Percentiles rank a stretch among this genome's conserved stretches.
These are phyloP conservation scores for Ceratocystis ficicola DNA, from an alignment of 2,329 filamentous ascomycete species.

Conservation along the genomic window DNA sequence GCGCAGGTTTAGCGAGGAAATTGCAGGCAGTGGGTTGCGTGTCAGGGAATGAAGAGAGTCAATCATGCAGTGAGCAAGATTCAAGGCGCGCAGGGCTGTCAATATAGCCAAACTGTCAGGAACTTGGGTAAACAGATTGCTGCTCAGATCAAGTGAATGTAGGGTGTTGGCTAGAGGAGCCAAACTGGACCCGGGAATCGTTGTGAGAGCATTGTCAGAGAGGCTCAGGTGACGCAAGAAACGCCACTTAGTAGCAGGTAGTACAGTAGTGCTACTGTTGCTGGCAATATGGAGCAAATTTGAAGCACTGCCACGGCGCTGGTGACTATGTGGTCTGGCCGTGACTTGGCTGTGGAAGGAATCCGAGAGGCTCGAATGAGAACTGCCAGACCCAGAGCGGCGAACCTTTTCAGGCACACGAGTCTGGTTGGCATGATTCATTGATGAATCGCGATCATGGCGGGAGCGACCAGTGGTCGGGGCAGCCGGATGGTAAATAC, in stretches of 20 bases:
- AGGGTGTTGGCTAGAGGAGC: constrained; percentile 75
- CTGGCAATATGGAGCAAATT: constrained; percentile 57
- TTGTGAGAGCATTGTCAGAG: constrained; percentile 79
- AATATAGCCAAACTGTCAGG: constrained; percentile 80
- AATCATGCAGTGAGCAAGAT: constrained; percentile 96
- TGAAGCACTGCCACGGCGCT: constrained; percentile 57
- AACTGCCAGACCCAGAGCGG: constrained; percentile 84
- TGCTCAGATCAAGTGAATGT: constrained; percentile 82
- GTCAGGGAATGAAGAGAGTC: constrained; percentile 79
- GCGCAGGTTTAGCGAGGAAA: constrained; percentile 82
- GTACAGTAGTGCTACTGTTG: constrained; percentile 30
- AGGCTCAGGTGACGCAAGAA: constrained; percentile 86
- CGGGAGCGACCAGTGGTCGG: constrained; percentile 8
- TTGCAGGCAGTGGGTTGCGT: constrained; percentile 77
- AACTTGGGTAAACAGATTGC: constrained; percentile 86
- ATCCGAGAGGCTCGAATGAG: constrained; percentile 64
- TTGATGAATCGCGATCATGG: constrained; percentile 44
- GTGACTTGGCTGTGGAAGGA: constrained; percentile 29
- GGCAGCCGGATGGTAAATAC: background rate
- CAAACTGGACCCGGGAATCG: constrained; percentile 62
- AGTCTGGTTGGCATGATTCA: constrained; percentile 55
- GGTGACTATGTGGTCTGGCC: constrained; percentile 35
- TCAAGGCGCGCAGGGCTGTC: constrained; percentile 78
- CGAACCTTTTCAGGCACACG: constrained; percentile 63
- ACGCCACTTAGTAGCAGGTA: constrained; percentile 84